These are phyloP conservation scores for Debaryomyces subglobosus DNA, from an alignment of 1,139 yeast species.

Conservation along the genomic window DNA sequence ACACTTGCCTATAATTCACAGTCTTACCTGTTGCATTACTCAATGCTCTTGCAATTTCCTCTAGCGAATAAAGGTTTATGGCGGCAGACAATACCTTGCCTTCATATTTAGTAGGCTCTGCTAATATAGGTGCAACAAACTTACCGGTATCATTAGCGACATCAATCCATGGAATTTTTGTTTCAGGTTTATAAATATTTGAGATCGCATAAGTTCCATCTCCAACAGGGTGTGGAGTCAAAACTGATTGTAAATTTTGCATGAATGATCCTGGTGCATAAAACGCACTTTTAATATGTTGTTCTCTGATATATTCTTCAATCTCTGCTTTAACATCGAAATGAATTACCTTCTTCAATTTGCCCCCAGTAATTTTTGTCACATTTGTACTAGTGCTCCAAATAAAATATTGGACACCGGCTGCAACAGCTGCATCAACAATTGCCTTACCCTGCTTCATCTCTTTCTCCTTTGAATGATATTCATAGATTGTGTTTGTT, in stretches of 20 bases:
- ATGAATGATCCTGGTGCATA: neutral
- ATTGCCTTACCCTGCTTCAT: neutral
- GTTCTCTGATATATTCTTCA: neutral
- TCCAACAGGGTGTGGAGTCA: constrained; percentile 1
- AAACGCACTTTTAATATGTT: neutral
- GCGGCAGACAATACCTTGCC: neutral
- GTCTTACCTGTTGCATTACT: neutral
- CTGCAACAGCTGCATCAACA: neutral
- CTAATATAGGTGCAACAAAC: neutral
- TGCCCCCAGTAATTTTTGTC: neutral
- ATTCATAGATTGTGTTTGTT: neutral
- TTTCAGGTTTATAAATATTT: neutral
- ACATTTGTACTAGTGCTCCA: neutral
- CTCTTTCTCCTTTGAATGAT: neutral
- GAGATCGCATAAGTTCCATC: constrained; percentile 5
- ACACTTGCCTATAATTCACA: neutral
- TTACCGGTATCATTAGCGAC: constrained; percentile 11
- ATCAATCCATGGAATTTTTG: constrained; percentile 3
- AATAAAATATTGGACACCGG: neutral
- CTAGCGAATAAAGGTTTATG: neutral
- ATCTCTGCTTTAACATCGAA: neutral
- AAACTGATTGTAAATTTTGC: neutral
- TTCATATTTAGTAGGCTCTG: neutral
- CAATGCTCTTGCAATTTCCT: neutral
- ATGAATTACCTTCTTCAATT: neutral